These are phyloP conservation scores for Plasmodium yoelii DNA, from an alignment of 169 alveolate species.

Conservation along the genomic window DNA sequence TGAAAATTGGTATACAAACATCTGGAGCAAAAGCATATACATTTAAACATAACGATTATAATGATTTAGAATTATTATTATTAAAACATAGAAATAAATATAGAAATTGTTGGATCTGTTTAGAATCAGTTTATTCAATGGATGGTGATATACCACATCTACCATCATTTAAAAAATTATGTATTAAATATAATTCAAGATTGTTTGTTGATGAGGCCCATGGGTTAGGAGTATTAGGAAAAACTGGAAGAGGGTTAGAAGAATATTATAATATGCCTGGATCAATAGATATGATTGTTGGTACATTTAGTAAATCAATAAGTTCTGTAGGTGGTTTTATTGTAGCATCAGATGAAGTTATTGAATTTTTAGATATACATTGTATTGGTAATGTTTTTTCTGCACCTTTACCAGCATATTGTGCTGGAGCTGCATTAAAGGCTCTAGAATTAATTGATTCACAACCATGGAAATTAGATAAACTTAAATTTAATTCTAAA, in stretches of 20 bases:
- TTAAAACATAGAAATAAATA: conserved; percentile 74
- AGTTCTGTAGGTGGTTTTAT: conserved; percentile 88
- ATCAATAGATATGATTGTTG: conserved; percentile 81
- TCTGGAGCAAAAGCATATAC: conserved; percentile 81
- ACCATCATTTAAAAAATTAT: conserved; percentile 82
- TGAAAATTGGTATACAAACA: conserved; percentile 81
- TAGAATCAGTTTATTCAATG: conserved; percentile 92
- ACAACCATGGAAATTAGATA: conserved; percentile 80
- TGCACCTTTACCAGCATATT: conserved; percentile 86
- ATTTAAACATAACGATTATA: conserved; percentile 86
- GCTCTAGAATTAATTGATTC: conserved; percentile 83
- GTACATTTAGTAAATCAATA: conserved; percentile 86
- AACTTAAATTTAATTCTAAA: conserved; percentile 77
- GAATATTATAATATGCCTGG: conserved; percentile 85
- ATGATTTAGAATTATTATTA: conserved; percentile 78
- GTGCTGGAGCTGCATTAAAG: conserved; percentile 86
- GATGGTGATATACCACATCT: conserved; percentile 90
- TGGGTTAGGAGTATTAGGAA: conserved; percentile 90
- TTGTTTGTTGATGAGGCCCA: conserved; percentile 91
- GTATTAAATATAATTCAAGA: conserved; percentile 80
- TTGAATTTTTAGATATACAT: conserved; percentile 86
- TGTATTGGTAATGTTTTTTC: conserved; percentile 86
- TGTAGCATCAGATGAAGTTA: conserved; percentile 79
- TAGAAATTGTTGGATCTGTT: conserved; percentile 83
- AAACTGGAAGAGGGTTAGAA: conserved; percentile 90